Evolutionary conservation across 306 rosid genomes (phyloP), one percentile per base, ranked within the genome.

Genomic region (Alnus glutinosa): DNA sequence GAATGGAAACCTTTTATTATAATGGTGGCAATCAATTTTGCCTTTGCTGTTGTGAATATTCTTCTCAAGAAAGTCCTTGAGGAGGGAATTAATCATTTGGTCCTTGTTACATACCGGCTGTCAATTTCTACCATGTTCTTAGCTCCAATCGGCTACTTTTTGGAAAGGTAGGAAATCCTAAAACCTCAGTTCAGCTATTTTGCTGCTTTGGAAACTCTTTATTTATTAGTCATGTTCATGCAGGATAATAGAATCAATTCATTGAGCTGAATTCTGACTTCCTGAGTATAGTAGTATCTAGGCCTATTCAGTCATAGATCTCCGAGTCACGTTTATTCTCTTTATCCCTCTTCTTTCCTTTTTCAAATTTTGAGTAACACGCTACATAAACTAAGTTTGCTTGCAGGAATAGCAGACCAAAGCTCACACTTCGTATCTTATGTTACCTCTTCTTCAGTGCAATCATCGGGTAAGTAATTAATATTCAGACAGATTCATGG

Each of bases 401-500:
- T 71, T 92, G 88, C 90, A 94, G 98, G 81, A 82, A 87, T 50
- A 83, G 66, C 39, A 89, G 97, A 83, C 88, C 91, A 1, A 73
- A 77, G 78, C 89, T 94, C 76, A 88, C 97, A 70, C 64, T 81
- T 72, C 81, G 92, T 42, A 87, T 90, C 83, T 69, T 89, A 70
- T 90, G 92, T 67, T 92, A 83, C 84, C 89, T 90, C 63, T 94
- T 90, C 92, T 79, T 92, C 87, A 94, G 98, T 79, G 97, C 94
- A 85, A 74, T 89, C 80, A 82, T 94, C 68, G 98, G 97, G 97
- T 90, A 78, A 81, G 94, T 86, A 48, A 67, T 44, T n/a, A 42
- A 42, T 47, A 70, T 71, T 32, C 5, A 61, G 49, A 47, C 57
- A 64, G 9, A 36, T 37, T 58, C 18, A 55, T 47, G 69, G 58